Percentiles rank a stretch among this genome's conserved stretches.
Evolutionary conservation across 2,329 filamentous ascomycete genomes (phyloP).

Genomic region (Thelonectria olida): DNA sequence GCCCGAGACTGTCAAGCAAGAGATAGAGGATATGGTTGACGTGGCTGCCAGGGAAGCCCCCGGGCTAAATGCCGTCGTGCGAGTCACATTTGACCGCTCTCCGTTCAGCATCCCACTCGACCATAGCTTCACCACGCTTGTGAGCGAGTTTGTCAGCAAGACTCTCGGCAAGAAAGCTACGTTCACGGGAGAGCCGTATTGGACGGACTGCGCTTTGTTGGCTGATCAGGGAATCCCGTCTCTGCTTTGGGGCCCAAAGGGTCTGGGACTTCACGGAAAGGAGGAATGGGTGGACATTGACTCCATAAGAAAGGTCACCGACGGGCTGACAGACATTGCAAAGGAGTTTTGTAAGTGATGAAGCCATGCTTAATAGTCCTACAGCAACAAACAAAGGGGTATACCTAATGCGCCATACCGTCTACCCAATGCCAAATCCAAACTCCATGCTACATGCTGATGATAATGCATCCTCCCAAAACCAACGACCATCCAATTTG

Average conservation of each 20-base stretch:
- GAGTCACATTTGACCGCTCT: conserved; percentile 53
- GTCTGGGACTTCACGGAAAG: conserved; percentile 59
- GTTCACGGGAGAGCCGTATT: conserved; percentile 49
- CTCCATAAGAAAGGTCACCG: conserved; percentile 49
- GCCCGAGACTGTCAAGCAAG: conserved; percentile 44
- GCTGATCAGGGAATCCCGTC: conserved; percentile 54
- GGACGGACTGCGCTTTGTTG: conserved; percentile 62
- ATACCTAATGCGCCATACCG: no score
- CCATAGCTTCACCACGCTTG: conserved; percentile 52
- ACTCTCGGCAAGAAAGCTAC: conserved; percentile 39
- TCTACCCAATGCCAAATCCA: no score
- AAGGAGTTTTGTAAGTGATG: conserved; percentile 42
- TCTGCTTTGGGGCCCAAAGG: conserved; percentile 57
- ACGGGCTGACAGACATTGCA: conserved; percentile 39
- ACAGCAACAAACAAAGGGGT: no score
- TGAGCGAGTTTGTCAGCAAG: conserved; percentile 38
- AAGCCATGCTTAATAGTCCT: no score
- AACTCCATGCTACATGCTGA: no score
- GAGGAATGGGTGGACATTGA: conserved; percentile 59
- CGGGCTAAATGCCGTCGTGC: conserved; percentile 52
- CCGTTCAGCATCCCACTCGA: conserved; percentile 50
- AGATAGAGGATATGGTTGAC: conserved; percentile 50
- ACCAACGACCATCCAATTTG: no score
- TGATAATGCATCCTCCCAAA: no score
- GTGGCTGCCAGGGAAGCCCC: conserved; percentile 43